These are phyloP conservation scores for Gamarada debralockiae DNA, from an alignment of 495 filamentous ascomycete species.

Conservation along the genomic window DNA sequence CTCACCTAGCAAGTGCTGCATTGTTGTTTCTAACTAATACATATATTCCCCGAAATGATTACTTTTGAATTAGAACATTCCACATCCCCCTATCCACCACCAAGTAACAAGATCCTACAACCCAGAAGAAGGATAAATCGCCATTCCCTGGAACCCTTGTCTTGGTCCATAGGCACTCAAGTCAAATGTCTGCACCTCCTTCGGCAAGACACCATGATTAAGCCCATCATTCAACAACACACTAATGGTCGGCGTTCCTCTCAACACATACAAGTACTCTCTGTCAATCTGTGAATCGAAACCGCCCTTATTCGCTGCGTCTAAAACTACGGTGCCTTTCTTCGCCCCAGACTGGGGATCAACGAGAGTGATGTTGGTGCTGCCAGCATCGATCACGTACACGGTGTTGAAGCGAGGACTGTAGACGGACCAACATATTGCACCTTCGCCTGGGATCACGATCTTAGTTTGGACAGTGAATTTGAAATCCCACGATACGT, in stretches of 20 bases:
- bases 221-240: constrained; percentile 10
- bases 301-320: constrained; percentile 9
- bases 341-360: constrained; percentile 17
- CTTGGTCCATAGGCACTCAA: constrained; percentile 20
- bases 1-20: no score
- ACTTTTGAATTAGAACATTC: no score
- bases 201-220: constrained; percentile 7
- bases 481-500: constrained; percentile 11
- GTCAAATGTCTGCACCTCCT: constrained; percentile 24
- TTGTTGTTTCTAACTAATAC: no score
- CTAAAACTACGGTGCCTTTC: constrained; percentile 6
- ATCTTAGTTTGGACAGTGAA: constrained; percentile 20
- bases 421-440: constrained; percentile 28
- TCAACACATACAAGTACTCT: constrained; percentile 25
- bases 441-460: constrained; percentile 17
- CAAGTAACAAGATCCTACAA: no score
- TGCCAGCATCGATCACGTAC: constrained; percentile 23
- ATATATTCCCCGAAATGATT: no score
- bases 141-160: constrained; percentile 21
- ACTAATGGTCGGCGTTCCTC: constrained; percentile 8
- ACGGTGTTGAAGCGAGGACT: constrained; percentile 16
- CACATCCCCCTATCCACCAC: no score
- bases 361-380: constrained; percentile 18
- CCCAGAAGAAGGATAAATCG: constrained; percentile 17
- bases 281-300: constrained; percentile 18